A percentile compares a stretch with the other conserved stretches of the same genome.
Evolutionary conservation across 495 filamentous ascomycete species (phyloP).

Genomic region (Talaromyces nanjingensis): DNA sequence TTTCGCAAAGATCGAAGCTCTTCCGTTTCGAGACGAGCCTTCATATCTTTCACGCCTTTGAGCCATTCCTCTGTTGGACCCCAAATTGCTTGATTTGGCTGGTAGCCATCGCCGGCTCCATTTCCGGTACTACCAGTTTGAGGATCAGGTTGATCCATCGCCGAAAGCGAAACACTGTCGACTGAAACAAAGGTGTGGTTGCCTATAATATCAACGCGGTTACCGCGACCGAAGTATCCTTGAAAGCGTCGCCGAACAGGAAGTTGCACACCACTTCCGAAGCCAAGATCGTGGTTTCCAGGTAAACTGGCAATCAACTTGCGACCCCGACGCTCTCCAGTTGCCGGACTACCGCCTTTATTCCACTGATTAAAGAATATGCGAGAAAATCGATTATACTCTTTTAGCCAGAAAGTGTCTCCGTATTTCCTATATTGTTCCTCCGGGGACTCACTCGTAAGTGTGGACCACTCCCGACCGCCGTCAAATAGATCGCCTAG

Average conservation of each 20-base stretch:
- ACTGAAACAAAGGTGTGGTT: conserved; percentile 95
- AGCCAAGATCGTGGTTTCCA: conserved; percentile 96
- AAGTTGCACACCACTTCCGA: conserved; percentile 74
- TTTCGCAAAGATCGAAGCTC: conserved; percentile 33
- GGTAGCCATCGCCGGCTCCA: conserved; percentile 25
- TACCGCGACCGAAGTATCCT: conserved; percentile 82
- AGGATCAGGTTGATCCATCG: conserved; percentile 49
- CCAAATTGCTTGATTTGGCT: conserved; percentile 56
- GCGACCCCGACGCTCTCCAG: conserved; percentile 36
- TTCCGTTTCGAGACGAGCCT: conserved; percentile 33
- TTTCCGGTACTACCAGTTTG: conserved; percentile 35
- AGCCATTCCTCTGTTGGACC: conserved; percentile 72
- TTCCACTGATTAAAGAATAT: conserved; percentile 69
- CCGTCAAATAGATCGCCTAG: conserved; percentile 96
- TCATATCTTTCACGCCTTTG: conserved; percentile 45
- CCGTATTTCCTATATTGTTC: conserved; percentile 69
- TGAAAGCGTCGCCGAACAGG: conserved; percentile 76
- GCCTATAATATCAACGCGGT: conserved; percentile 79
- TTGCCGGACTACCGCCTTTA: conserved; percentile 28
- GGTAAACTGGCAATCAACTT: conserved; percentile 77
- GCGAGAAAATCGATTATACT: conserved; percentile 70
- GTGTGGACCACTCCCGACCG: conserved; percentile 86
- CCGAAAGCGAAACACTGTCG: conserved; percentile 81
- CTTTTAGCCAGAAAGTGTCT: conserved; percentile 71
- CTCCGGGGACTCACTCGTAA: conserved; percentile 56